Conservation (phyloP, 257 asterid species). For the Pogostemon cablin region DNA sequence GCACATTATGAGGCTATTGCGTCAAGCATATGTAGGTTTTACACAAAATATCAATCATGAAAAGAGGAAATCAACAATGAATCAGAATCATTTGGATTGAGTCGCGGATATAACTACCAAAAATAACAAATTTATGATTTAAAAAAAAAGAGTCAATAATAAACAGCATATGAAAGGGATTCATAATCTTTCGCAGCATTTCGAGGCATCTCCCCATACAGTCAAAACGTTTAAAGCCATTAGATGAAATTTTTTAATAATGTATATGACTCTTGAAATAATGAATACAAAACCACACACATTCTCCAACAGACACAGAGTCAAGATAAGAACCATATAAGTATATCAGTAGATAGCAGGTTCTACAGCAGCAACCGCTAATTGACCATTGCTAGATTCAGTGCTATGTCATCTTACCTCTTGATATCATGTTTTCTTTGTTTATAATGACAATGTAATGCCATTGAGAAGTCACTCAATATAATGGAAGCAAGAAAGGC, state of each 20-base stretch:
- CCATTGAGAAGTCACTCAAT: background rate
- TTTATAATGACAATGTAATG: background rate
- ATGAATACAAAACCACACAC: constrained; percentile 41
- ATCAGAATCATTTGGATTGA: constrained; percentile 2
- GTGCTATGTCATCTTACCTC: background rate
- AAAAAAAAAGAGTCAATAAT: constrained; percentile 18
- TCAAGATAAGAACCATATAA: background rate
- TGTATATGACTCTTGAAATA: constrained; percentile 23
- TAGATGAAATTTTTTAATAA: constrained; percentile 34
- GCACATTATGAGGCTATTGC: background rate
- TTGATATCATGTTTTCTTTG: background rate
- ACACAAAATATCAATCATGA: constrained; percentile 3
- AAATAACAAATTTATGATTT: background rate
- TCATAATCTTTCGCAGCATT: constrained; percentile 34
- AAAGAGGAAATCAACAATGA: constrained; percentile 4
- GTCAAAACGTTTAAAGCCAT: constrained; percentile 28
- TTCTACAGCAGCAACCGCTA: background rate
- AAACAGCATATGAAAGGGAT: constrained; percentile 15
- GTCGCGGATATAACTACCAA: background rate
- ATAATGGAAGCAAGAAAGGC: background rate
- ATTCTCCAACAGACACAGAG: constrained; percentile 27
- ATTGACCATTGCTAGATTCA: background rate
- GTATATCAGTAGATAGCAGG: background rate
- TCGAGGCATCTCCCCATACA: constrained; percentile 32
- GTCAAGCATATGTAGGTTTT: background rate